Base-by-base conservation (phyloP, 805 yeast species). In the Wickerhamomyces bovis region DNA sequence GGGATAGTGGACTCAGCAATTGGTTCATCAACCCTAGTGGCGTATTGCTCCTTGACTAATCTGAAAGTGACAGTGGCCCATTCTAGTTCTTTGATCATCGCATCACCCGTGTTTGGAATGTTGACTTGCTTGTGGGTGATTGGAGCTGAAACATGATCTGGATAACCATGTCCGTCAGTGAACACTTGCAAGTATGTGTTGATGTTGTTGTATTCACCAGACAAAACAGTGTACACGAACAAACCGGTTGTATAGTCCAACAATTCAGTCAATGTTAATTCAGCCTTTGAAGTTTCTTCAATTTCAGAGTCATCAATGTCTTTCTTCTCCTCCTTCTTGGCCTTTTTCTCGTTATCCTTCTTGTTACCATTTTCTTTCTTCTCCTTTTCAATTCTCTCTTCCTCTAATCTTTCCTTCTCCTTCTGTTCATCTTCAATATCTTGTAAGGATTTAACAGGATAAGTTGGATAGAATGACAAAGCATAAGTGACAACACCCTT, bases 391-490 rank as follows among this genome's bases (percentile, higher is more conserved):
- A 16, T 26, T n/a, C 39, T 44, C 26, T 41, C 52, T 21, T 46
- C 36, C 42, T 47, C 47, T 55, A 56, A 44, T 60, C 57, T 54
- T 59, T 59, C 66, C 61, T 49, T 62, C 63, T 68, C 65, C 44
- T 63, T 68, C 50, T 72, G 73, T 44, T 75, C 79, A 56, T 81
- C 89, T 48, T 70, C 72, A 38, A 78, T 70, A 53, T 89, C 96
- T 45, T 80, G 83, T 39, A 89, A 81, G 33, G 88, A 78, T 69
- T 81, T 72, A n/a, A 90, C 84, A 8, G 90, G 88, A 44, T 85
- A 64, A 12, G 83, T 68, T 28, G 99, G 99, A 68, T 80, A 90
- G 72, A 92, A 94, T 2, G 95, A 78, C 46, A 86, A 69, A 5
- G 80, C 73, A 64, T 88, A 94, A 5, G 79, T 75, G 30, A 94